Percentiles rank a stretch among this genome's conserved stretches.
phyloP scores from a whole-genome alignment of 2,329 filamentous ascomycete species.

The Taxawa tesnikishii region DNA sequence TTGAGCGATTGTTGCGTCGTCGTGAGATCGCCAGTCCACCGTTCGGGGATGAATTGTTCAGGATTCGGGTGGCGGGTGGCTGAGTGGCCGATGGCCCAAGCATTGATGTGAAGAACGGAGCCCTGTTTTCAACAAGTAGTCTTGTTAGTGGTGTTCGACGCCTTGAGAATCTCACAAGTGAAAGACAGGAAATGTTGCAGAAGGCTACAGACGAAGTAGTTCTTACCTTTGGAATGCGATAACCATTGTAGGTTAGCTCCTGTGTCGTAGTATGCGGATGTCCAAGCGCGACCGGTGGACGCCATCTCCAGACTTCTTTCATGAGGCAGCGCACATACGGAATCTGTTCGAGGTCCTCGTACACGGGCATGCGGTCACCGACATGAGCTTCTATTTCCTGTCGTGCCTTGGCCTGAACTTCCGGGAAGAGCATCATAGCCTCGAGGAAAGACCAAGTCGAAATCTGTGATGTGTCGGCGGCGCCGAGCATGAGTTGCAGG shows the following conservation, averaged over 20 bases:
- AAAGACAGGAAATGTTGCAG: no score
- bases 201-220: no score
- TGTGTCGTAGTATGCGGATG: slow-evolving; percentile 21
- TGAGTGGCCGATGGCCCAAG: slow-evolving; percentile 28
- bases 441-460: no score
- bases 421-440: slow-evolving; percentile 17
- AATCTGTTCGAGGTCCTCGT: slow-evolving; percentile 26
- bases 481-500: slow-evolving; percentile 7
- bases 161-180: no score
- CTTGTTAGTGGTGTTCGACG: no score
- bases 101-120: no score
- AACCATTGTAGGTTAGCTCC: slow-evolving; percentile 24
- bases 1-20: slow-evolving; percentile 15
- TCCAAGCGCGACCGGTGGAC: slow-evolving; percentile 34
- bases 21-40: slow-evolving; percentile 14
- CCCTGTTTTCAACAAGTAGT: no score
- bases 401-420: slow-evolving; percentile 18
- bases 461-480: slow-evolving; percentile 6
- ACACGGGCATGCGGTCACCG: slow-evolving; percentile 12
- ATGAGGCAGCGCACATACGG: slow-evolving; percentile 43
- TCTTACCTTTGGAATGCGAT: slow-evolving; percentile 24
- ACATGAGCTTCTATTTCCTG: slow-evolving; percentile 19
- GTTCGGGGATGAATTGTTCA: slow-evolving; percentile 22
- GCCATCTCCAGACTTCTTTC: slow-evolving; percentile 46
- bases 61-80: slow-evolving; percentile 24